Evolutionary conservation across 768 basidiomycete genomes (phyloP), one percentile per base, ranked within the genome.

Genomic region (Hygrocybe punicea): DNA sequence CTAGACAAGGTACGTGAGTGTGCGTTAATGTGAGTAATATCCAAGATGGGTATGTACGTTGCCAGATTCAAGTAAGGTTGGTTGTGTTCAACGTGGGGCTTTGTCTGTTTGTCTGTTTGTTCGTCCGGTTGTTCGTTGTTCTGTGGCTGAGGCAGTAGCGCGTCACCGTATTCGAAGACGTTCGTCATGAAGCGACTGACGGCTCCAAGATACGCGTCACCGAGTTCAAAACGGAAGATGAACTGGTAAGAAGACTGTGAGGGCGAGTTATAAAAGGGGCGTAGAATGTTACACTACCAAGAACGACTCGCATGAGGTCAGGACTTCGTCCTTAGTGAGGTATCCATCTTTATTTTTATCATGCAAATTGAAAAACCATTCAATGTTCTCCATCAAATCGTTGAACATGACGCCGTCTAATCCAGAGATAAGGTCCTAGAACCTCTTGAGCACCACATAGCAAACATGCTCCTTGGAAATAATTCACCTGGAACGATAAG

Each of bases 181-280:
- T 99, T 98, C 37, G 94, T 89, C 87, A 98, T 95, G 69, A 98
- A 96, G 40, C 93, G 87, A 62, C 93, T 95, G 61, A 99, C 91
- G 21, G 96, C 93, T 1, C 94, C 97, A 21, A 99, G 80, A 68
- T 96, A 99, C 4, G 93, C 91, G 70, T 99, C 97, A 3, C 97
- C 97, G 10, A 93, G 81, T 72, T 99, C 97, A 70, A 86, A 92
- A 13, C 97, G 87, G 84, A 99, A 99, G 61, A 98, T 97, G 73
- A 98, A 98, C 95, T 98, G 66, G 3, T 34, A 33, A 56, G 33
- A 37, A 11, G 19, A 23, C 51, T 23, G 44, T 57, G 21, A 33
- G 46, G 54, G 34, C 47, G 34, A 60, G 29, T 39, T 35, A 57
- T 51, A 63, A 45, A 56, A 25, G 19, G 40, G 50, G 19, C 24